Evolutionary conservation across 768 basidiomycete species (phyloP), one percentile per base, ranked within the genome.

Genomic region (Tulasnella sp.): DNA sequence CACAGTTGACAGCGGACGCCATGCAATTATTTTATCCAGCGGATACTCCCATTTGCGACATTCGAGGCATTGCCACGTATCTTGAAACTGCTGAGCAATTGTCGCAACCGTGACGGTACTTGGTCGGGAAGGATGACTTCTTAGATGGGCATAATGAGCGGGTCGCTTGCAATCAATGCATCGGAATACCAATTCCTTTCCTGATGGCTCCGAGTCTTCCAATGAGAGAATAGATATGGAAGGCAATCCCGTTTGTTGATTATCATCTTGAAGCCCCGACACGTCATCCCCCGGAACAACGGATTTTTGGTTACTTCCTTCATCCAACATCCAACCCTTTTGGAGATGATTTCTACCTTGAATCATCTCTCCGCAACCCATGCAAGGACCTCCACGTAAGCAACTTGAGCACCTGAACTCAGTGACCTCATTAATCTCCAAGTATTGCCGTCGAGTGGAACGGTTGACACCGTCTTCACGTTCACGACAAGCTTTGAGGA

Each of bases 1-100:
- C n/a, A n/a, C n/a, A 0, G 72, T 64, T 22, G 88, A 86, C 60
- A 77, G 83, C 4, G 87, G 83, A 25, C 90, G 73, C 92, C 92
- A 95, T 1, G 90, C 92, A 35, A 95, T 70, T 56, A 96, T 86
- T 65, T 83, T 83, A 63, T 92, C 88, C 10, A 89, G 65, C 7
- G 67, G 63, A 61, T 80, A 82, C 12, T 68, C 69, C 61, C 73
- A 92, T 10, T 81, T 86, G 19, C 69, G 63, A 60, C 91, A 93
- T 58, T 91, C 84, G 4, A 72, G 71, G 60, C 91, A 93, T 13
- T 74, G 68, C 85, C 83, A 88, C 25, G 58, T 64, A 1, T 60
- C 50, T 56, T 83, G 81, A 62, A 86, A 89, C 57, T 78, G 66
- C 16, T 61, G 58, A 4, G 80, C 84, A n/a, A 81, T 67, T 0